phyloP scores from a whole-genome alignment of 345 rosid genomes.

The Adansonia digitata region DNA sequence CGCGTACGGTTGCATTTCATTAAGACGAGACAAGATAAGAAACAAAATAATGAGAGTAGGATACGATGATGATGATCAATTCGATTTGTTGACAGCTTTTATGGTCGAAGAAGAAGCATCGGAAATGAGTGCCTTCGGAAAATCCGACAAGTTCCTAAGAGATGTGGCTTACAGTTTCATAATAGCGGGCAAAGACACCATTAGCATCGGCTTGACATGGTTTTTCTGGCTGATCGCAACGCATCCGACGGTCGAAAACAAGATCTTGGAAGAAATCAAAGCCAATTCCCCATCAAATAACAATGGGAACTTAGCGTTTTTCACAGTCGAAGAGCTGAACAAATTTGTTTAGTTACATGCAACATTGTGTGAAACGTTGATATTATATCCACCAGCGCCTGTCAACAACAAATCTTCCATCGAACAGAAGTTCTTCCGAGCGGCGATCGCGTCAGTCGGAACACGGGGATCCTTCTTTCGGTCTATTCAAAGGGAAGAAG shows the following conservation, averaged over 20 bases:
- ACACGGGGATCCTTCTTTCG: slow-evolving; percentile 6
- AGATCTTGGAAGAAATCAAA: too few relatives aligned
- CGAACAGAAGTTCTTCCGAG: slow-evolving; percentile 16
- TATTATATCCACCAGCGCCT: too few relatives aligned
- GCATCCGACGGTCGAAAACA: too few relatives aligned
- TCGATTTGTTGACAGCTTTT: slow-evolving; percentile 23
- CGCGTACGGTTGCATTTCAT: too few relatives aligned
- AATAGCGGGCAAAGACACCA: slow-evolving; percentile 38
- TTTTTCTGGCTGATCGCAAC: slow-evolving; percentile 35
- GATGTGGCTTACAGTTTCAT: slow-evolving; percentile 23
- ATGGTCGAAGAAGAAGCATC: slow-evolving; percentile 10
- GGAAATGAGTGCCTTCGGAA: background rate
- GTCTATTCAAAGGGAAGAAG: slow-evolving; percentile 22
- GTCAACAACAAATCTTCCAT: slow-evolving; percentile 1
- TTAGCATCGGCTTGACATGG: slow-evolving; percentile 32
- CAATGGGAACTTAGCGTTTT: too few relatives aligned
- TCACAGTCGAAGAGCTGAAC: too few relatives aligned
- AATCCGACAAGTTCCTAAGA: slow-evolving; percentile 21
- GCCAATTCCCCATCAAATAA: too few relatives aligned
- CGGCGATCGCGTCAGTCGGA: slow-evolving; percentile 14
- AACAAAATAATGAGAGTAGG: background rate
- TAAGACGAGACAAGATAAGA: too few relatives aligned
- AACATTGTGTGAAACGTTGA: too few relatives aligned
- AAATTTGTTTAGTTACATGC: too few relatives aligned
- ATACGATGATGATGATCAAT: slow-evolving; percentile 10